These are phyloP conservation scores for Tricholoma furcatifolium DNA, from an alignment of 768 basidiomycete genomes.

Conservation along the genomic window DNA sequence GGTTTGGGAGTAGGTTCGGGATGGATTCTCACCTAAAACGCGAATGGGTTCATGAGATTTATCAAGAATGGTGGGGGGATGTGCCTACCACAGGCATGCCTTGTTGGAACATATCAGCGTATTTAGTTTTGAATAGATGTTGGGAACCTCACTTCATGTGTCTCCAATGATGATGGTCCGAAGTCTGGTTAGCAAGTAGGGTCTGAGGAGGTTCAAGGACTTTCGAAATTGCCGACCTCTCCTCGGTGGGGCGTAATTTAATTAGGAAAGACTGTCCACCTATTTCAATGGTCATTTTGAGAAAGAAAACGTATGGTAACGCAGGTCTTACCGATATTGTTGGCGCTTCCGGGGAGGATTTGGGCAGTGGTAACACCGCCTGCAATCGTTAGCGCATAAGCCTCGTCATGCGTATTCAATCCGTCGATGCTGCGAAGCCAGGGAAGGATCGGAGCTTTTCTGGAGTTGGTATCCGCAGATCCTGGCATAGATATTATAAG, in stretches of 20 bases:
- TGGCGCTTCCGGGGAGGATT: constrained; percentile 68
- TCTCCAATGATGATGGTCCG: constrained; percentile 51
- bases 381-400: constrained; percentile 55
- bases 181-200: constrained; percentile 37
- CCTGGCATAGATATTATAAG: constrained; percentile 25
- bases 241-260: constrained; percentile 68
- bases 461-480: constrained; percentile 56
- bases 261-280: constrained; percentile 80
- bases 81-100: constrained; percentile 60
- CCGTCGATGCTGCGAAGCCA: constrained; percentile 73
- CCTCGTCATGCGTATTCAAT: constrained; percentile 71
- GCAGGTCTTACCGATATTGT: constrained; percentile 50
- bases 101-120: constrained; percentile 18
- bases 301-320: background rate
- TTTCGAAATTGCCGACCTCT: constrained; percentile 66
- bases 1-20: constrained; percentile 39
- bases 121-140: background rate
- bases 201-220: constrained; percentile 73
- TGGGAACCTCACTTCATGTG: constrained; percentile 64
- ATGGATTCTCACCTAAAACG: constrained; percentile 55
- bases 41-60: background rate
- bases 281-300: constrained; percentile 18
- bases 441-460: constrained; percentile 48
- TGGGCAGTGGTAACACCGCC: constrained; percentile 77
- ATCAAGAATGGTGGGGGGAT: constrained; percentile 5